These are phyloP conservation scores for Aspergillus pseudonomiae DNA, from an alignment of 2,329 filamentous ascomycete genomes.

Conservation along the genomic window DNA sequence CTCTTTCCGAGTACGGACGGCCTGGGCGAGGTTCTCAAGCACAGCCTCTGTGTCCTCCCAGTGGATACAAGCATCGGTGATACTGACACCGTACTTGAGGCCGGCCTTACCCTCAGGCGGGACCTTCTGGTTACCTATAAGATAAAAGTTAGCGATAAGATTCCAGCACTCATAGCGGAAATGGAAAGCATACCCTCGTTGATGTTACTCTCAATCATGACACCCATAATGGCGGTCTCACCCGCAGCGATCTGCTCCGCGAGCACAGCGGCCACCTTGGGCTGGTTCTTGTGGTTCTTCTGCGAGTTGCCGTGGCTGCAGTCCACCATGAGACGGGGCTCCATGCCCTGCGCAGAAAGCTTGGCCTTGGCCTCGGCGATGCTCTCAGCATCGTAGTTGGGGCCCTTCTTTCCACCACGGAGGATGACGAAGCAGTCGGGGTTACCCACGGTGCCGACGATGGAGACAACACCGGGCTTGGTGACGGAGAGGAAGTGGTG, in stretches of 20 bases:
- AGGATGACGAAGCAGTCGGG: constrained; percentile 97
- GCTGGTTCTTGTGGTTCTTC: constrained; percentile 97
- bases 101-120: constrained; percentile 81
- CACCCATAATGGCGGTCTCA: constrained; percentile 87
- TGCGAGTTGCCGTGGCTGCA: constrained; percentile 95
- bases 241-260: constrained; percentile 84
- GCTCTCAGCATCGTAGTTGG: constrained; percentile 87
- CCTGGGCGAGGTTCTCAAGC: constrained; percentile 75
- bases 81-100: constrained; percentile 91
- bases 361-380: constrained; percentile 82
- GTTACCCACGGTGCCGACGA: constrained; percentile 92
- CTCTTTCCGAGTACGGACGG: constrained; percentile 74
- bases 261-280: constrained; percentile 80
- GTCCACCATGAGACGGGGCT: constrained; percentile 88
- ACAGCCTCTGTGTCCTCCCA: constrained; percentile 88
- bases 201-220: constrained; percentile 99
- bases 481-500: constrained; percentile 98
- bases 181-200: constrained; percentile 69
- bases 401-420: constrained; percentile 86
- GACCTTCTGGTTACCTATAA: constrained; percentile 78
- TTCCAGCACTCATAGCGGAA: not conserved
- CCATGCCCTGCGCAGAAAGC: constrained; percentile 72
- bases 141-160: constrained; percentile 11
- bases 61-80: constrained; percentile 94
- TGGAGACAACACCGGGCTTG: constrained; percentile 92